phyloP scores from a whole-genome alignment of 2,329 filamentous ascomycete genomes.

The Pseudofabraea citricarpa region DNA sequence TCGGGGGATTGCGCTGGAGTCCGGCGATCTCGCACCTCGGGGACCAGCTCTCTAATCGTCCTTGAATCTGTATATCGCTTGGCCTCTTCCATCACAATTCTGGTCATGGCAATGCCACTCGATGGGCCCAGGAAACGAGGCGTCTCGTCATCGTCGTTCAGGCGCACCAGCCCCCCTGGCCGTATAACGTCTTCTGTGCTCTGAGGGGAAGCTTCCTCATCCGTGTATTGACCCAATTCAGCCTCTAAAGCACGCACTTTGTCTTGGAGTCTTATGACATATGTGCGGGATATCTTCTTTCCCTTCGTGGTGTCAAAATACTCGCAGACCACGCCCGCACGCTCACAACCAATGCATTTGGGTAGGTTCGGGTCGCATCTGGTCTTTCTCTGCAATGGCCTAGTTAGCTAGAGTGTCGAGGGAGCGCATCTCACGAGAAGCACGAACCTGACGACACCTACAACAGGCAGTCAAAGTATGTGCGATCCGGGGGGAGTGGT shows the following conservation, averaged over 20 bases:
- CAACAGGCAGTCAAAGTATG: slow-evolving; percentile 79
- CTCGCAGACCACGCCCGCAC: slow-evolving; percentile 86
- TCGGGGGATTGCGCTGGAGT: slow-evolving; percentile 62
- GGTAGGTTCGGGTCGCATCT: slow-evolving; percentile 91
- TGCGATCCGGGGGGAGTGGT: slow-evolving; percentile 58
- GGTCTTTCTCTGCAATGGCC: slow-evolving; percentile 73
- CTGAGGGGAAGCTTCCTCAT: slow-evolving; percentile 66
- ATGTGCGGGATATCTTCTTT: slow-evolving; percentile 80
- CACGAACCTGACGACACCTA: slow-evolving; percentile 68
- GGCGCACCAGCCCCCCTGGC: slow-evolving; percentile 76
- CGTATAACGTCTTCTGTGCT: slow-evolving; percentile 82
- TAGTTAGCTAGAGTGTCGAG: slow-evolving; percentile 8
- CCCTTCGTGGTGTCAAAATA: slow-evolving; percentile 90
- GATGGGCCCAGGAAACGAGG: slow-evolving; percentile 88
- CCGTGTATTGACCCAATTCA: slow-evolving; percentile 74
- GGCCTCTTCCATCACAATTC: slow-evolving; percentile 92
- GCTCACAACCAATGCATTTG: slow-evolving; percentile 86
- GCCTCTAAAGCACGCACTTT: slow-evolving; percentile 77
- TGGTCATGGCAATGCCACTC: slow-evolving; percentile 91
- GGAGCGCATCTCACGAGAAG: not conserved
- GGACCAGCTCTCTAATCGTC: slow-evolving; percentile 87
- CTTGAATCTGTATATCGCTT: slow-evolving; percentile 89
- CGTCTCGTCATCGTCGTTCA: slow-evolving; percentile 80
- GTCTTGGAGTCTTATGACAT: slow-evolving; percentile 88
- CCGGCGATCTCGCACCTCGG: slow-evolving; percentile 61